phyloP scores from a whole-genome alignment of 257 asterid genomes.

The Scutellaria barbata region DNA sequence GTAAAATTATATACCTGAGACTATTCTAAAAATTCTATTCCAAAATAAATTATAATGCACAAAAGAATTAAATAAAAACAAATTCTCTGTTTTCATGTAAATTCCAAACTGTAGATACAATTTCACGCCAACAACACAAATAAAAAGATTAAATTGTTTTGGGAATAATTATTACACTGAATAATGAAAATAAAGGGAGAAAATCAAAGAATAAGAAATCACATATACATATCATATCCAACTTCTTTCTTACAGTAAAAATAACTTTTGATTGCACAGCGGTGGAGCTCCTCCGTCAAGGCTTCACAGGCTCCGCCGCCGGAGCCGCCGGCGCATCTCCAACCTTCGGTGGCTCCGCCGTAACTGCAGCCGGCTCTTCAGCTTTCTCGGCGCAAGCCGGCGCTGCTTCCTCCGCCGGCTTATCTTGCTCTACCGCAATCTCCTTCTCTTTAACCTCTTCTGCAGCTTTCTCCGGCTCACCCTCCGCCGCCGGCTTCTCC shows the following conservation, averaged over 20 bases:
- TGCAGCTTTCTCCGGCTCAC: slow-evolving; percentile 28
- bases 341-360: slow-evolving; percentile 40
- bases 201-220: slow-evolving; percentile 43
- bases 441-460: slow-evolving; percentile 62
- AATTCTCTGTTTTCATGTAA: slow-evolving; percentile 18
- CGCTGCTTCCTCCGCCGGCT: slow-evolving; percentile 35
- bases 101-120: slow-evolving; percentile 40
- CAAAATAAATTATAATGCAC: too few relatives aligned
- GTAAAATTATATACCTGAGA: too few relatives aligned
- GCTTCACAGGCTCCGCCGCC: slow-evolving; percentile 53
- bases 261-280: slow-evolving; percentile 2
- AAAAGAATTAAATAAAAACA: neutral
- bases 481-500: slow-evolving; percentile 34
- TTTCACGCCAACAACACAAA: slow-evolving; percentile 37
- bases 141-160: slow-evolving; percentile 21
- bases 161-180: slow-evolving; percentile 27
- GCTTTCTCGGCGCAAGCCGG: slow-evolving; percentile 32
- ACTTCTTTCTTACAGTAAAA: slow-evolving; percentile 20
- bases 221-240: slow-evolving; percentile 30
- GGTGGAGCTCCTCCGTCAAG: slow-evolving; percentile 35
- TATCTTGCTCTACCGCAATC: slow-evolving; percentile 47
- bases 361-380: slow-evolving; percentile 32
- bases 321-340: slow-evolving; percentile 44
- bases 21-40: too few relatives aligned
- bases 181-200: neutral